Percentiles rank a stretch among this genome's conserved stretches.
These are phyloP conservation scores for Ophiostoma ips DNA, from an alignment of 2,329 filamentous ascomycete species.

Conservation along the genomic window DNA sequence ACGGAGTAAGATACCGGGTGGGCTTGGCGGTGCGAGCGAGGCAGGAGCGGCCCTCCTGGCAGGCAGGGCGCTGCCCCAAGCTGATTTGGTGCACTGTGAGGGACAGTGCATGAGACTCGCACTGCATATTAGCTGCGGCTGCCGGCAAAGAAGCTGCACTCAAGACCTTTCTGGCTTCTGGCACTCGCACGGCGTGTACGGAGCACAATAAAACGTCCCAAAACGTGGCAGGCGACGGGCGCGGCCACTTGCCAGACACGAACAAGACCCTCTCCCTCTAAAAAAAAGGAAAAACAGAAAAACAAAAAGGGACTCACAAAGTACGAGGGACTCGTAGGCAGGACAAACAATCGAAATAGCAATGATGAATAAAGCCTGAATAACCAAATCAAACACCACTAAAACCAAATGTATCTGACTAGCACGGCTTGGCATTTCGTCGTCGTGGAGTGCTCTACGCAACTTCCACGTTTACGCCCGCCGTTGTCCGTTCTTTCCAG, in stretches of 20 bases:
- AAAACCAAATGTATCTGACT: not conserved
- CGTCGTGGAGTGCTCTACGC: not conserved
- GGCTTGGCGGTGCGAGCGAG: slow-evolving; percentile 7
- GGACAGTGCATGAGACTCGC: no score
- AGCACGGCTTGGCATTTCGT: slow-evolving; percentile 5
- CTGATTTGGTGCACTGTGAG: no score
- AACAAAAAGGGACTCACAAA: no score
- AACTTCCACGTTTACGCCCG: slow-evolving; percentile 4
- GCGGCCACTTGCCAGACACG: no score
- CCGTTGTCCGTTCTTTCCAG: slow-evolving; percentile 2
- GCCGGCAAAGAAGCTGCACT: no score
- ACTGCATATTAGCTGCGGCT: no score
- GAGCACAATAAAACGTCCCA: no score
- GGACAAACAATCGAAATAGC: not conserved
- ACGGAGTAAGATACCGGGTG: not conserved
- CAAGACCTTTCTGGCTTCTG: no score
- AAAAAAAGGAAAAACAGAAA: no score
- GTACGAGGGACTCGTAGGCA: not conserved
- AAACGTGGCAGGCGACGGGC: no score
- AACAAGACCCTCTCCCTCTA: no score
- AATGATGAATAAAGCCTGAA: not conserved
- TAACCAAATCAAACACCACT: not conserved
- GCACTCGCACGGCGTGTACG: no score
- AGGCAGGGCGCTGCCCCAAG: not conserved
- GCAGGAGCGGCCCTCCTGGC: not conserved